Base-by-base conservation (phyloP, 2,329 filamentous ascomycete genomes). In the Alternaria gansuensis region DNA sequence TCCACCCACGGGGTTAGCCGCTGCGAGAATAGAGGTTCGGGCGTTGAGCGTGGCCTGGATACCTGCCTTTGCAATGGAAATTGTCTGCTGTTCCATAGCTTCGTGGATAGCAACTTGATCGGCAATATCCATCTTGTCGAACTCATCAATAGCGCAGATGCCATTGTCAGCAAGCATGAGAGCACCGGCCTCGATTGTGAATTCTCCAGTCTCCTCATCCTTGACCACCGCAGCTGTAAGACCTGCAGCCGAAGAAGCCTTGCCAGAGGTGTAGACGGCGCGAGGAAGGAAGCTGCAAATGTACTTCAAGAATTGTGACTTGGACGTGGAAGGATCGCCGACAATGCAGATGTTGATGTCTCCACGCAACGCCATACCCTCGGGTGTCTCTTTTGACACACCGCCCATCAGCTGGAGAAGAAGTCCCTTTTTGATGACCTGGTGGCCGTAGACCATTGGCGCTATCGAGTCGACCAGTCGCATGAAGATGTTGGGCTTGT, bases 31-130 rank as follows among this genome's bases (percentile, higher is more conserved):
- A 45, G 90, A 95, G 0, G 95, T 97, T 54, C 95, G 88, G 2
- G 95, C 95, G 74, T 99, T 99, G 44, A 99, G 86, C 0, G 95
- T 99, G 4, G 95, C 96, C 77, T 99, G 95, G 59, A 99, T 99
- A 72, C 95, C 95, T 5, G 95, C 95, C 81, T 99, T 99, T 60
- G 95, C 94, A 72, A 99, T 99, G 8, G 93, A 97, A 66, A 99
- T 99, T 5, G 95, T 99, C 80, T 99, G 95, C 82, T 99, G 95
- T 86, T 99, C 95, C 95, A 99, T 99, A 59, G 95, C 95, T 87
- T 99, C 95, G 85, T 99, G 95, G 73, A 99, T 99, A 66, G 95
- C 95, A 54, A 99, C 95, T 81, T 99, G 95, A 77, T 99, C 95
- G 51, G 83, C 88, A 62, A 99, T 91, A 72, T 99, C 95, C 95